Evolutionary conservation across 1,284 basidiomycete genomes (phyloP).

Genomic region (Sphagnurus paluster): DNA sequence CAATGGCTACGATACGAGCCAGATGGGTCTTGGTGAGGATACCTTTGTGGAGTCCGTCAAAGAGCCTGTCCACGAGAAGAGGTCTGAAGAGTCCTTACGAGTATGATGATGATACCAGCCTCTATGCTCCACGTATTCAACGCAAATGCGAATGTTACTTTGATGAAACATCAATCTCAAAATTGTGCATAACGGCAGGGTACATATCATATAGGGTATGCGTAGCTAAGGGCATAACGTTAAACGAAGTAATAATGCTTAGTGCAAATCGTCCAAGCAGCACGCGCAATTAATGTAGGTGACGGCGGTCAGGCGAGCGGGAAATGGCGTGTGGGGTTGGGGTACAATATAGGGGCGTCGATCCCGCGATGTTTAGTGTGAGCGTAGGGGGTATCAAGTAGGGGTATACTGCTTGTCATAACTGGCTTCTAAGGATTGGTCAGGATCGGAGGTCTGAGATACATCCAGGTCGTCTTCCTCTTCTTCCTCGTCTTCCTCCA

Average conservation of each 20-base stretch:
- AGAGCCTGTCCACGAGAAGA: not conserved
- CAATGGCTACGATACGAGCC: conserved; percentile 74
- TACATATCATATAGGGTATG: conserved; percentile 11
- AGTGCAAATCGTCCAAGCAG: conserved; percentile 17
- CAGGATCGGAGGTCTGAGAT: conserved; percentile 15
- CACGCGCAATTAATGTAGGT: conserved; percentile 10
- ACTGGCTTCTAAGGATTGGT: conserved; percentile 15
- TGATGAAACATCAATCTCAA: not conserved
- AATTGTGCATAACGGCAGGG: not conserved
- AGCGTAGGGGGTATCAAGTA: conserved; percentile 25
- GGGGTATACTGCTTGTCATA: conserved; percentile 30
- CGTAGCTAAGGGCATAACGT: conserved; percentile 14
- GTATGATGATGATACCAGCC: too few species aligned
- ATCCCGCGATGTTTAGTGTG: not conserved
- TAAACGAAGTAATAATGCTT: conserved; percentile 9
- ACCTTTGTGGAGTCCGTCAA: conserved; percentile 5
- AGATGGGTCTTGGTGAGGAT: conserved; percentile 54
- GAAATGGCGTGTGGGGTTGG: conserved; percentile 6
- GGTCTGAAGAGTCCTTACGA: conserved; percentile 4
- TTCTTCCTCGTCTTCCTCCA: conserved; percentile 42
- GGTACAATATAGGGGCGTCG: conserved; percentile 11
- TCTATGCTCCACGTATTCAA: too few species aligned
- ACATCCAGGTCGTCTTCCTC: conserved; percentile 21
- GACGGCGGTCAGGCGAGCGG: conserved; percentile 11
- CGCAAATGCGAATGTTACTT: too few species aligned